Conservation (phyloP, 805 yeast species). For the Wickerhamomyces subpelliculosus region DNA sequence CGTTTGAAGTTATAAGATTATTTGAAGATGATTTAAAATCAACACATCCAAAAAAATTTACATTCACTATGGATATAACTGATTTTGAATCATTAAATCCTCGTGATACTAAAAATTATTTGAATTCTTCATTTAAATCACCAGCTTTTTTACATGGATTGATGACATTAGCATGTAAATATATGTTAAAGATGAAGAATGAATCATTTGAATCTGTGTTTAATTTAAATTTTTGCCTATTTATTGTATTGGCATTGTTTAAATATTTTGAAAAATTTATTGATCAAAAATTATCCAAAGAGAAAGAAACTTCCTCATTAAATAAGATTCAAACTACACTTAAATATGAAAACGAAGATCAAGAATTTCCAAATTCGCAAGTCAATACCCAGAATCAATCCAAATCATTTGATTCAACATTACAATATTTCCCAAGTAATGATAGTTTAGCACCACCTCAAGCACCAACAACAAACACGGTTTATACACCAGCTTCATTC, state of each 20-base stretch:
- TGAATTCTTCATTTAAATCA: conserved; percentile 6
- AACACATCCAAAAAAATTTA: neutral
- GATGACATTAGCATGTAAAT: conserved; percentile 7
- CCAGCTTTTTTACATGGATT: conserved; percentile 11
- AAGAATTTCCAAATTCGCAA: too few relatives aligned
- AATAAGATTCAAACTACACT: conserved; percentile 1
- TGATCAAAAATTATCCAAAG: conserved; percentile 5
- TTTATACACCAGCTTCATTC: too few relatives aligned
- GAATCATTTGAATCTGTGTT: conserved; percentile 11
- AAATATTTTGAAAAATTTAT: conserved; percentile 7
- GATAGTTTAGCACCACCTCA: too few relatives aligned
- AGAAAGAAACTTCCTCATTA: conserved; percentile 1
- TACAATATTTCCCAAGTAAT: too few relatives aligned
- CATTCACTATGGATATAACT: conserved; percentile 1
- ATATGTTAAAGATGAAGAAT: conserved; percentile 6
- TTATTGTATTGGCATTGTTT: conserved; percentile 9
- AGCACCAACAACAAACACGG: too few relatives aligned
- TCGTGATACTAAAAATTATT: neutral
- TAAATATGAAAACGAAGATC: too few relatives aligned
- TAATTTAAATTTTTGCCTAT: conserved; percentile 7
- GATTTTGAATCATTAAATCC: conserved; percentile 13
- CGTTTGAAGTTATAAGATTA: neutral
- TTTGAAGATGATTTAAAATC: neutral
- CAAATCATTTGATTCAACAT: too few relatives aligned
- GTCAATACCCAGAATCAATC: too few relatives aligned